phyloP scores from a whole-genome alignment of 1,139 yeast genomes.

The Entelexis paramagnoliae region DNA sequence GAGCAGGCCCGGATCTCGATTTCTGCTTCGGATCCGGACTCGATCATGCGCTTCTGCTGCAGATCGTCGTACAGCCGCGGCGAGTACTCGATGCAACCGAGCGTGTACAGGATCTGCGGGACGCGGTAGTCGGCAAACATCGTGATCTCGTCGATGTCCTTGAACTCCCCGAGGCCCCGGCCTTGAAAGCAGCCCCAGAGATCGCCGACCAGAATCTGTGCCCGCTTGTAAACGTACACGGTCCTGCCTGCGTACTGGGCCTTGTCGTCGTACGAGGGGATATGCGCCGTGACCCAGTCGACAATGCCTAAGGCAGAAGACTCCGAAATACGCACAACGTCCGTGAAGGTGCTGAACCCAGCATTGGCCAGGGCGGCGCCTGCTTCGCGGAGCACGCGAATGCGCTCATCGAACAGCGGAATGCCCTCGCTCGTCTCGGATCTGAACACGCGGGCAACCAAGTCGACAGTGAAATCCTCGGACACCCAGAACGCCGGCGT shows the following conservation, averaged over 20 bases:
- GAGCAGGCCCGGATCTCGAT: slow-evolving; percentile 37
- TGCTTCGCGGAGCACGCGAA: slow-evolving; percentile 33
- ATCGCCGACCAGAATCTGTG: slow-evolving; percentile 37
- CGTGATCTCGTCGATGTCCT: slow-evolving; percentile 35
- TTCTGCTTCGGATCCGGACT: slow-evolving; percentile 26
- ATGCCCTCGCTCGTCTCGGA: slow-evolving; percentile 25
- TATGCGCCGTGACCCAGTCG: slow-evolving; percentile 26
- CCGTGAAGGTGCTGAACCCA: slow-evolving; percentile 23
- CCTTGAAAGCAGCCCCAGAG: slow-evolving; percentile 39
- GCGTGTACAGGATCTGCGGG: slow-evolving; percentile 35
- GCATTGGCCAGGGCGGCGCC: slow-evolving; percentile 26
- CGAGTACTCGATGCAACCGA: slow-evolving; percentile 34
- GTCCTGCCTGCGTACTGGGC: slow-evolving; percentile 27
- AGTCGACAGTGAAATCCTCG: slow-evolving; percentile 26
- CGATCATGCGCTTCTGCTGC: slow-evolving; percentile 5
- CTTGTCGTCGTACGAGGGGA: slow-evolving; percentile 33
- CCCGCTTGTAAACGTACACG: slow-evolving; percentile 34
- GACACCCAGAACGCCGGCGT: slow-evolving; percentile 32
- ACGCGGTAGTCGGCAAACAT: slow-evolving; percentile 42
- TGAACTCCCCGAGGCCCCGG: slow-evolving; percentile 31
- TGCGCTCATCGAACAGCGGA: slow-evolving; percentile 33
- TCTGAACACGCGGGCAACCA: slow-evolving; percentile 28
- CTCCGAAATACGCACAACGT: slow-evolving; percentile 26
- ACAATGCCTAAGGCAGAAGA: slow-evolving; percentile 32
- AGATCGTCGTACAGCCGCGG: slow-evolving; percentile 21